Evolutionary conservation across 2,329 filamentous ascomycete species (phyloP).

Genomic region (Cadophora malorum): DNA sequence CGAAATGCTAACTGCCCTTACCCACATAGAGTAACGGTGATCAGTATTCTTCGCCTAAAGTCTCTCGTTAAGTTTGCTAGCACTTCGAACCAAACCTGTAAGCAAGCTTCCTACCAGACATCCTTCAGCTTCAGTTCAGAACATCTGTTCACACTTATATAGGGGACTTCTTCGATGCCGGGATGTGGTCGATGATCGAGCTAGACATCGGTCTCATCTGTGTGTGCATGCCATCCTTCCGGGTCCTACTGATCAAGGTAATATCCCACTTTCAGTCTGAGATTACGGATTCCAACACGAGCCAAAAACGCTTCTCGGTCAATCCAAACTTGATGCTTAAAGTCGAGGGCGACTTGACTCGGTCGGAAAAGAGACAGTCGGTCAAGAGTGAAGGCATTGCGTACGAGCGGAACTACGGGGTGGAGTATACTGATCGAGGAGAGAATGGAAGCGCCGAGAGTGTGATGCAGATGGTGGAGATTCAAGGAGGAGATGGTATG

Average conservation of each 20-base stretch:
- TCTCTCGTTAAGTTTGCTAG: slow-evolving; percentile 35
- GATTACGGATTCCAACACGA: neutral
- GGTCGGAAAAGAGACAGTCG: neutral
- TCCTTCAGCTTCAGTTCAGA: neutral
- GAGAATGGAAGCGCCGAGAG: neutral
- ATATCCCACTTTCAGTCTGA: neutral
- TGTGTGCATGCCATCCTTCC: slow-evolving; percentile 38
- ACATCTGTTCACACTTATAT: neutral
- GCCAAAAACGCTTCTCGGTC: slow-evolving; percentile 1
- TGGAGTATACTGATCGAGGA: neutral
- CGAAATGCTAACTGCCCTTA: slow-evolving; percentile 3
- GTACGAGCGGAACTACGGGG: neutral
- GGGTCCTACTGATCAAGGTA: slow-evolving; percentile 30
- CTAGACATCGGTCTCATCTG: slow-evolving; percentile 40
- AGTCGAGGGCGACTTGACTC: neutral
- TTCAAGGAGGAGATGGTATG: neutral
- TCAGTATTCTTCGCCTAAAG: slow-evolving; percentile 37
- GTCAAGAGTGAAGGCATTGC: slow-evolving; percentile 3
- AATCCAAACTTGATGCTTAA: neutral
- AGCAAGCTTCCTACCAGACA: neutral
- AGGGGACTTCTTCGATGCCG: slow-evolving; percentile 30
- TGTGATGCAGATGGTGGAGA: neutral
- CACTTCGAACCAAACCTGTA: slow-evolving; percentile 35
- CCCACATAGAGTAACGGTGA: slow-evolving; percentile 34
- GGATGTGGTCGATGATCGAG: slow-evolving; percentile 36